Conservation (phyloP, 2,329 filamentous ascomycete species). For the Phaeophleospora eucalypticola region DNA sequence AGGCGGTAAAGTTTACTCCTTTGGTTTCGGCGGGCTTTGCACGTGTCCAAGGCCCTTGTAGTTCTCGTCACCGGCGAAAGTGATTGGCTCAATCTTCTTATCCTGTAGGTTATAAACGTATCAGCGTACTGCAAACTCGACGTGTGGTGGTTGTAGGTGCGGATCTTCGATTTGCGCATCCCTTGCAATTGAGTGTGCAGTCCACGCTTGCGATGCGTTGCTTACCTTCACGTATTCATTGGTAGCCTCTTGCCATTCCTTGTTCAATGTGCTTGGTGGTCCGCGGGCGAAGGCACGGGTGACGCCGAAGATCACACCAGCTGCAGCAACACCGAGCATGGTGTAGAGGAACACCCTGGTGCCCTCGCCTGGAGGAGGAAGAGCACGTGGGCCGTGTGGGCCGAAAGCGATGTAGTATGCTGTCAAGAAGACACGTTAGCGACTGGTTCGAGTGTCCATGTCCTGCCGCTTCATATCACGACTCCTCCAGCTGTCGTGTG, state of each 20-base stretch:
- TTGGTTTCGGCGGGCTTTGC: slow-evolving; percentile 51
- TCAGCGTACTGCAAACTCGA: slow-evolving; percentile 5
- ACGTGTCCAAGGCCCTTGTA: slow-evolving; percentile 72
- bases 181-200: too few species aligned
- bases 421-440: slow-evolving; percentile 40
- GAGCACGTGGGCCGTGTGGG: slow-evolving; percentile 85
- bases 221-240: slow-evolving; percentile 92
- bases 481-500: background rate
- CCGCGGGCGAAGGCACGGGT: slow-evolving; percentile 70
- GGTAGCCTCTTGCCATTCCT: slow-evolving; percentile 92
- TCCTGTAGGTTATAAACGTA: slow-evolving; percentile 48
- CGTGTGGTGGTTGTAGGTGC: too few species aligned
- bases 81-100: slow-evolving; percentile 82
- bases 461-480: background rate
- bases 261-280: slow-evolving; percentile 81
- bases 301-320: slow-evolving; percentile 65
- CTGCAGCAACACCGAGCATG: slow-evolving; percentile 61
- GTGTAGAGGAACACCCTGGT: slow-evolving; percentile 74
- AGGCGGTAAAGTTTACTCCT: slow-evolving; percentile 17
- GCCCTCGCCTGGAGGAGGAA: slow-evolving; percentile 77
- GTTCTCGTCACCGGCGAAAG: slow-evolving; percentile 72
- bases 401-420: slow-evolving; percentile 99
- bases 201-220: slow-evolving; percentile 23
- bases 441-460: background rate
- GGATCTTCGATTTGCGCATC: too few species aligned